Evolutionary conservation across 1,139 yeast genomes (phyloP).

Genomic region (Chernovozyma aurita): DNA sequence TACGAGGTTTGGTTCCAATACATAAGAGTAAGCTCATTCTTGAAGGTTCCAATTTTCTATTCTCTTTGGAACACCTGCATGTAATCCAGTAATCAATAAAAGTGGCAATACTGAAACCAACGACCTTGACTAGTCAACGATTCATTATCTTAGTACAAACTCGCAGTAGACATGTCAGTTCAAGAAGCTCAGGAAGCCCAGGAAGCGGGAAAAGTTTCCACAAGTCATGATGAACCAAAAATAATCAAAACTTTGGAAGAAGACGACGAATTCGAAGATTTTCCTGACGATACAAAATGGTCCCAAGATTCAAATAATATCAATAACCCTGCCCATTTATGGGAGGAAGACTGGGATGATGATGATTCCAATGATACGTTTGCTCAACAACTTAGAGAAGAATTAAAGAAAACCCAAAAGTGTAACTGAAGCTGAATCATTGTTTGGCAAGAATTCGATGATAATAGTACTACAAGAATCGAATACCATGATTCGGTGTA

Average conservation of each 20-base stretch:
- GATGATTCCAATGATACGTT: conserved; percentile 86
- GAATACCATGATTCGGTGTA: too few species aligned
- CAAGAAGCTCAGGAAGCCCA: too few species aligned
- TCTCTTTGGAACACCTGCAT: too few species aligned
- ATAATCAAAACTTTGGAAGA: conserved; percentile 69
- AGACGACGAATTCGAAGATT: conserved; percentile 94
- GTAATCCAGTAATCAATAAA: too few species aligned
- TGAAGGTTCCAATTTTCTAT: too few species aligned
- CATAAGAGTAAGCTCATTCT: too few species aligned
- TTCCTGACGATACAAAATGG: conserved; percentile 75
- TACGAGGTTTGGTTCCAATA: too few species aligned
- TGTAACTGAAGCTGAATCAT: neutral
- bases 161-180: too few species aligned
- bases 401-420: conserved; percentile 26
- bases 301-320: conserved; percentile 35
- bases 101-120: conserved; percentile 1
- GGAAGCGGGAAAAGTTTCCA: conserved; percentile 8
- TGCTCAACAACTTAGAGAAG: conserved; percentile 59
- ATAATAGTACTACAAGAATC: too few species aligned
- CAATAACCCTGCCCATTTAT: conserved; percentile 44
- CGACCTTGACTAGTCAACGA: neutral
- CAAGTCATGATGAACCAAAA: conserved; percentile 27
- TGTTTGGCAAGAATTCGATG: too few species aligned
- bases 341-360: conserved; percentile 98
- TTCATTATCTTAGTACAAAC: neutral